These are phyloP conservation scores for Solanum sejunctum DNA, from an alignment of 257 asterid genomes.

Conservation along the genomic window DNA sequence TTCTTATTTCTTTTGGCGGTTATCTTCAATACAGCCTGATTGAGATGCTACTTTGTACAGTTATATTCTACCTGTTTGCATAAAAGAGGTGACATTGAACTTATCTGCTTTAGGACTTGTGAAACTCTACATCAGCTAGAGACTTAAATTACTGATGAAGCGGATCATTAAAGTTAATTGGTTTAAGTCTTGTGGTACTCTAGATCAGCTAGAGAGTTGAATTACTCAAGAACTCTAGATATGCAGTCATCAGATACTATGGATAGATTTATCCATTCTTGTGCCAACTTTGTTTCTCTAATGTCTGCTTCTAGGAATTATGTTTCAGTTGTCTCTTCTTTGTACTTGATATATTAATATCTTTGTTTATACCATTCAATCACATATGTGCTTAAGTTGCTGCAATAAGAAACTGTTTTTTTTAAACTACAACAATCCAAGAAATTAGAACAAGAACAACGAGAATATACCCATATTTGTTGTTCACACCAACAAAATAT, in stretches of 20 bases:
- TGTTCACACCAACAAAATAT: too few relatives aligned
- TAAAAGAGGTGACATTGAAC: background rate
- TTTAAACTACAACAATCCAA: too few relatives aligned
- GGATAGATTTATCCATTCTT: background rate
- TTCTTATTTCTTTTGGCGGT: background rate
- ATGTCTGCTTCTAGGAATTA: background rate
- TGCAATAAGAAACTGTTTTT: too few relatives aligned
- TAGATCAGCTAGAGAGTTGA: background rate
- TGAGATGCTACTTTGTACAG: background rate
- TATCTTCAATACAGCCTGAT: background rate
- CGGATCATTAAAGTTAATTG: too few relatives aligned
- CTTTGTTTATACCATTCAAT: background rate
- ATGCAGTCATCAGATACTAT: background rate
- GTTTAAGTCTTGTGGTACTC: background rate
- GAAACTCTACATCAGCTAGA: background rate
- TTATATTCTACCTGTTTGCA: background rate
- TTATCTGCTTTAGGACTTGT: background rate
- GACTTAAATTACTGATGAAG: background rate
- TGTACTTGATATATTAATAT: background rate
- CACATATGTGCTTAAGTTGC: too few relatives aligned
- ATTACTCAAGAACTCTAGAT: too few relatives aligned
- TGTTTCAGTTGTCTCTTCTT: background rate
- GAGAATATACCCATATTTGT: too few relatives aligned
- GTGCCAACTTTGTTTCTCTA: background rate
- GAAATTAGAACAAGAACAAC: too few relatives aligned